These are phyloP conservation scores for Mycena citricolor DNA, from an alignment of 1,284 basidiomycete genomes.

Conservation along the genomic window DNA sequence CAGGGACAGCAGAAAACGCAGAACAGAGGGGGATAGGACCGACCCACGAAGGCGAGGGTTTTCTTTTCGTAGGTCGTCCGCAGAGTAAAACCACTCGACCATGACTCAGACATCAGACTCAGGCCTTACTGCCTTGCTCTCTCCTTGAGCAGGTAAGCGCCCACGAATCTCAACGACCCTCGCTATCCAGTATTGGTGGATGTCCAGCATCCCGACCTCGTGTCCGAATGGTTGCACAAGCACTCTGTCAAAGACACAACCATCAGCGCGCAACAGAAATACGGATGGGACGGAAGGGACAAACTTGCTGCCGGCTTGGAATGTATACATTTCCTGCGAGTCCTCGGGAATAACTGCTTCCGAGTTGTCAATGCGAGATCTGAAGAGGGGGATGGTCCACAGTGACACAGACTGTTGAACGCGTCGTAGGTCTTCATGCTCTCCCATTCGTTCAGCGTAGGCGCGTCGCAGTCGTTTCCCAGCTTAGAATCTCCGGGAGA, in stretches of 20 bases:
- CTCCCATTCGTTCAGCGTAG: slow-evolving; percentile 4
- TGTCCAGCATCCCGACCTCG: background rate
- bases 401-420: slow-evolving; percentile 5
- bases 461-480: too few species aligned
- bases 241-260: too few species aligned
- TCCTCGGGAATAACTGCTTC: background rate
- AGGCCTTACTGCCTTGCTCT: background rate
- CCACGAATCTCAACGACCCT: slow-evolving; percentile 13
- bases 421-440: background rate
- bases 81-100: slow-evolving; percentile 15
- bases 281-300: background rate
- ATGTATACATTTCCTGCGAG: slow-evolving; percentile 9
- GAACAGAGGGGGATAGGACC: too few species aligned
- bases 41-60: slow-evolving; percentile 5
- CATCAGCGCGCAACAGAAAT: too few species aligned
- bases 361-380: too few species aligned
- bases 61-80: background rate
- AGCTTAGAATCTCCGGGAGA: too few species aligned
- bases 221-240: slow-evolving; percentile 9
- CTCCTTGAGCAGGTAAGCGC: too few species aligned
- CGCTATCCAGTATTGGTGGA: slow-evolving; percentile 12
- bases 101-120: slow-evolving; percentile 12
- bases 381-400: background rate
- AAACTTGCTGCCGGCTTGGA: background rate
- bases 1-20: background rate